Conservation (phyloP, 768 basidiomycete species). For the Suillus bovinus region DNA sequence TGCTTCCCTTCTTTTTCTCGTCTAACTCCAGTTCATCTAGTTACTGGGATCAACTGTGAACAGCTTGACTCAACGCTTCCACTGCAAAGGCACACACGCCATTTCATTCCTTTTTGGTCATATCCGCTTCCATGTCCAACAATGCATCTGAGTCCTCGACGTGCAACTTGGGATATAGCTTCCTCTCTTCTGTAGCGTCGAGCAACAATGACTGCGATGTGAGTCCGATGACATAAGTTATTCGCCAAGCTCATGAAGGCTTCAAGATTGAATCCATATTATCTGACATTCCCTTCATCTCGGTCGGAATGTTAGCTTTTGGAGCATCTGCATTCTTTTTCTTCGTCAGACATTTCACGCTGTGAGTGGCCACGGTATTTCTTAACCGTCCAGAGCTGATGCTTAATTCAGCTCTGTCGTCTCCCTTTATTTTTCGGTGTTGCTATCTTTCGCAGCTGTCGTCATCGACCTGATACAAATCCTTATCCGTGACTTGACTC, state of each 20-base stretch:
- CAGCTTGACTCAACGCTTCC: background rate
- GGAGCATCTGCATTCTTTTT: slow-evolving; percentile 60
- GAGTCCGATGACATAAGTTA: slow-evolving; percentile 21
- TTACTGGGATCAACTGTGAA: slow-evolving; percentile 10
- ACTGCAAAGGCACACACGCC: slow-evolving; percentile 16
- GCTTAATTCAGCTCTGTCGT: slow-evolving; percentile 39
- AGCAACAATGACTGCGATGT: slow-evolving; percentile 46
- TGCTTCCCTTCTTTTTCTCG: background rate
- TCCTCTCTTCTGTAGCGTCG: slow-evolving; percentile 35
- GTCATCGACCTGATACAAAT: slow-evolving; percentile 63
- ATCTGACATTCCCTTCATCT: slow-evolving; percentile 66
- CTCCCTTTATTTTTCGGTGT: slow-evolving; percentile 56
- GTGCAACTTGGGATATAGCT: slow-evolving; percentile 24
- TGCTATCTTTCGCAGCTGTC: slow-evolving; percentile 61
- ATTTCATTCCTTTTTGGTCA: slow-evolving; percentile 18
- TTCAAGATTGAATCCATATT: slow-evolving; percentile 56
- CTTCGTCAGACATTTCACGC: slow-evolving; percentile 48
- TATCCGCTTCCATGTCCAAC: slow-evolving; percentile 19
- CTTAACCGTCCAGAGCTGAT: background rate
- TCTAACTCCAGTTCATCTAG: background rate
- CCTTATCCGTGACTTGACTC: slow-evolving; percentile 39
- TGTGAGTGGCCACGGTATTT: slow-evolving; percentile 39
- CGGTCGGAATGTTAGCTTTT: slow-evolving; percentile 64
- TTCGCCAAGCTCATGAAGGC: background rate
- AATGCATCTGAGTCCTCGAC: slow-evolving; percentile 1